A percentile compares a stretch with the other conserved stretches of the same genome.
phyloP scores from a whole-genome alignment of 768 basidiomycete genomes.

The Rhizopogon sp. region DNA sequence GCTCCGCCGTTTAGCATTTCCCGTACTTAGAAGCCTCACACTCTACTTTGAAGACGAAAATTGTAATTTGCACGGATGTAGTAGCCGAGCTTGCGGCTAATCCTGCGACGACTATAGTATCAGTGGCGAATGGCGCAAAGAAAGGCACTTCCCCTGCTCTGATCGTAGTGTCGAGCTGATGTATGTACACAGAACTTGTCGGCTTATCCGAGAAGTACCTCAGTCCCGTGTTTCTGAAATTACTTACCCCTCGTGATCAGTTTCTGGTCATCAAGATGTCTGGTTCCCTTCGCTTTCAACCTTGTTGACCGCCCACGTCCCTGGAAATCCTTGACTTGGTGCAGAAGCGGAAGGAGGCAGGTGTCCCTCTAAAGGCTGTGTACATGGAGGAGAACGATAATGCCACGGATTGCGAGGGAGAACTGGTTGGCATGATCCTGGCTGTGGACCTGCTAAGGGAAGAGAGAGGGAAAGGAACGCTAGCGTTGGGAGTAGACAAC shows the following conservation, averaged over 20 bases:
- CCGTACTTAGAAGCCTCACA: conserved; percentile 30
- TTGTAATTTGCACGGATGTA: conserved; percentile 36
- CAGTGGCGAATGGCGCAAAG: not conserved
- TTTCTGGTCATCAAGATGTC: not conserved
- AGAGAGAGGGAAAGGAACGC: no score
- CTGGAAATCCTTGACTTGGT: conserved; percentile 46
- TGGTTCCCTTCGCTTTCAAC: conserved; percentile 49
- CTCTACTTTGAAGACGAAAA: conserved; percentile 57
- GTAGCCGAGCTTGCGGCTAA: conserved; percentile 32
- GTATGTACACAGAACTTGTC: conserved; percentile 44
- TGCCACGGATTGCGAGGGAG: no score
- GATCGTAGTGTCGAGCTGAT: conserved; percentile 28
- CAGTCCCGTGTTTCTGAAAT: conserved; percentile 19
- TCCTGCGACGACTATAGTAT: conserved; percentile 16
- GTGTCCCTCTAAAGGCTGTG: conserved; percentile 41
- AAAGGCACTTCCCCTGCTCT: conserved; percentile 3
- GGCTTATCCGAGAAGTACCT: conserved; percentile 34
- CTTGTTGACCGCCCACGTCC: conserved; percentile 41
- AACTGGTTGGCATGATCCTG: no score
- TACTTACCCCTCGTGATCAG: conserved; percentile 7
- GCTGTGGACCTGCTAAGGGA: no score
- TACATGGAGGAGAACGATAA: conserved; percentile 41
- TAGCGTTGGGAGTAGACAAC: no score
- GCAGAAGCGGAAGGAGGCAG: conserved; percentile 32
- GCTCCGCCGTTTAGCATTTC: conserved; percentile 25